Evolutionary conservation across 176 grass and related monocot genomes (phyloP), one percentile per base, ranked within the genome.

Genomic region (Eleusine coracana): DNA sequence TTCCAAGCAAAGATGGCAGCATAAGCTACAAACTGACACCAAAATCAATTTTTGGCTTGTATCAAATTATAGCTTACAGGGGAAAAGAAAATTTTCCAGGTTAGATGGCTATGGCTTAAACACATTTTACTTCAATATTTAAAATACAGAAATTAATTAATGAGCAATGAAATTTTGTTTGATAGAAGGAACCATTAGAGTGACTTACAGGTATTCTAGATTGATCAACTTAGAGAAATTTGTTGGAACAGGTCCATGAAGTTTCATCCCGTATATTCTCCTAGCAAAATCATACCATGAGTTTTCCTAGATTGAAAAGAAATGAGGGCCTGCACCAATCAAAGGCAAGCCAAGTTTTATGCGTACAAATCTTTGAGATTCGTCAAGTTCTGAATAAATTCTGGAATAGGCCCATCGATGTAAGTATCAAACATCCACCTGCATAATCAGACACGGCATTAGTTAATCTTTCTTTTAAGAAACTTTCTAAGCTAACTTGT

Each of bases 381-480:
- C 36, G 67, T 83, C 9, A 93, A 82, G 20, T 82, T 79, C 3
- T 79, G 81, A 75, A 93, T 82, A 71, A 78, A 81, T 59, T 76
- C 52, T 31, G 91, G 91, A 78, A 93, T 11, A 66, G 5, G 2
- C 52, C 85, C 91, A 66, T 71, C 50, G 10, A 93, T 82, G 55
- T 85, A 18, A 79, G 87, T 93, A 75, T 93, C 91, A 49, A 93
- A 93, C 66, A 84, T 87, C 91, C 91, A 90, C 72, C 88, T 90
- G 82, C 81, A 86, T 45, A 76, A 68, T 40, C 9, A 87, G 31
- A 55, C 36, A 81, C 0, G 44, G 37, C 21, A n/a, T 46, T 31
- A 79, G 29, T 55, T 40, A 5, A 39, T 77, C 41, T 63, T 78
- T 86, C 46, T 40, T 78, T 70, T 38, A n/a, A 12, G 46, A 76